A percentile compares a stretch with the other conserved stretches of the same genome.
phyloP scores from a whole-genome alignment of 306 rosid species.

The Coriaria nepalensis region DNA sequence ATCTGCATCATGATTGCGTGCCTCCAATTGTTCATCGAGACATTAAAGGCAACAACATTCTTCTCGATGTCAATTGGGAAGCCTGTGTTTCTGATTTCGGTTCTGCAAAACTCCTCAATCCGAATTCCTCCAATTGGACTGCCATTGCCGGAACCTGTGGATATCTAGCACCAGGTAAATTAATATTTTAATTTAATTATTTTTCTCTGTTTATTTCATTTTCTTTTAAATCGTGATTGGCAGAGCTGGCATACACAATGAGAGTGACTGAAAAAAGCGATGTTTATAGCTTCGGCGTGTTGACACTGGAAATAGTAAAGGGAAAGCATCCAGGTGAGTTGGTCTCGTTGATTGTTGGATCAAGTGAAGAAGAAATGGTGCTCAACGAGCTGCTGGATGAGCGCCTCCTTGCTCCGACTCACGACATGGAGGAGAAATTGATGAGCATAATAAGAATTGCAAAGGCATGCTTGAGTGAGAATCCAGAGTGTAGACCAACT shows the following conservation, averaged over 20 bases:
- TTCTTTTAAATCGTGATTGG: too few species aligned
- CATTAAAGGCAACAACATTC: not conserved
- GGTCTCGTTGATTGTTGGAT: not conserved
- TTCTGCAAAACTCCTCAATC: not conserved
- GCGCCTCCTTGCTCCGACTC: too few species aligned
- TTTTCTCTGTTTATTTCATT: not conserved
- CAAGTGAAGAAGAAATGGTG: too few species aligned
- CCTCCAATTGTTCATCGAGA: not conserved
- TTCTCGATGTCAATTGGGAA: not conserved
- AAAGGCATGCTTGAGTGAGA: too few species aligned
- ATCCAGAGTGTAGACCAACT: too few species aligned
- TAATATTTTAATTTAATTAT: not conserved
- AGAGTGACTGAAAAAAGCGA: not conserved
- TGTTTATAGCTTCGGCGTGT: constrained; percentile 1
- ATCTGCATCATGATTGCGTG: not conserved
- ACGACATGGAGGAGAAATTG: too few species aligned
- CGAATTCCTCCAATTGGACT: not conserved
- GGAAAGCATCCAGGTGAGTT: not conserved
- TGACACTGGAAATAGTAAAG: not conserved
- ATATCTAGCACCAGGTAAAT: constrained; percentile 2
- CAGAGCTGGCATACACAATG: not conserved
- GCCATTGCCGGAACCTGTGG: not conserved
- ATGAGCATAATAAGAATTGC: too few species aligned
- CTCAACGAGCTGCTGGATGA: too few species aligned
- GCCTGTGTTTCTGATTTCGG: constrained; percentile 1